Conservation (phyloP, 176 grass and related monocot species). For the Paspalum vaginatum region DNA sequence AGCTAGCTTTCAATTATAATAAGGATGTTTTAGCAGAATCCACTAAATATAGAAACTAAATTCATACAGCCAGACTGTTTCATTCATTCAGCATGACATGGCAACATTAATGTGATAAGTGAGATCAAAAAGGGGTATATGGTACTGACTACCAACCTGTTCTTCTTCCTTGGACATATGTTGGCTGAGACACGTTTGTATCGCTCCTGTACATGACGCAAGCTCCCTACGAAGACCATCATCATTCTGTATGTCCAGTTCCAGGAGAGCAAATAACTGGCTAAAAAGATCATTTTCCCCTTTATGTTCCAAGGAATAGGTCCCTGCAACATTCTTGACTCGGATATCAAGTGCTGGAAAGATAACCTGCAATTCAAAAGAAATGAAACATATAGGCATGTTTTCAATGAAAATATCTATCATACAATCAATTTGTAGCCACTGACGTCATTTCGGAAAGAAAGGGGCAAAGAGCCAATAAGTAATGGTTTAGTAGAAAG, state of each 20-base stretch:
- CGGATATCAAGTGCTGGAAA: conserved; percentile 96
- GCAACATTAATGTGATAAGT: conserved; percentile 17
- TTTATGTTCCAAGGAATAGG: conserved; percentile 96
- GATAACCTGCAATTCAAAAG: conserved; percentile 71
- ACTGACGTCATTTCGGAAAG: neutral
- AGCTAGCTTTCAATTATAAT: conserved; percentile 15
- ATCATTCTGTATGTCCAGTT: conserved; percentile 68
- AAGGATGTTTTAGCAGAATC: conserved; percentile 10
- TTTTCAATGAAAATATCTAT: conserved; percentile 20
- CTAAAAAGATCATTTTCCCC: conserved; percentile 79
- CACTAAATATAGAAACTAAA: conserved; percentile 30
- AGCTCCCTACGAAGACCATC: conserved; percentile 82
- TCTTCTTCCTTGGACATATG: conserved; percentile 99
- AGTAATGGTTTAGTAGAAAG: conserved; percentile 8
- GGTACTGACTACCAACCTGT: conserved; percentile 59
- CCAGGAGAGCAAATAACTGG: conserved; percentile 67
- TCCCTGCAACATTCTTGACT: conserved; percentile 92
- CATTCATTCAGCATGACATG: neutral
- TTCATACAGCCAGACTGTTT: conserved; percentile 6
- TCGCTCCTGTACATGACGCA: conserved; percentile 87
- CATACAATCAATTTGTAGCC: neutral
- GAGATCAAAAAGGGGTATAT: conserved; percentile 25
- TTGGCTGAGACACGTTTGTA: conserved; percentile 85
- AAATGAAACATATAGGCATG: conserved; percentile 11
- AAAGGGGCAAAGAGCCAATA: conserved; percentile 1